A percentile compares a stretch with the other conserved stretches of the same genome.
Evolutionary conservation across 768 basidiomycete genomes (phyloP).

Genomic region (Tylopilus balloui): DNA sequence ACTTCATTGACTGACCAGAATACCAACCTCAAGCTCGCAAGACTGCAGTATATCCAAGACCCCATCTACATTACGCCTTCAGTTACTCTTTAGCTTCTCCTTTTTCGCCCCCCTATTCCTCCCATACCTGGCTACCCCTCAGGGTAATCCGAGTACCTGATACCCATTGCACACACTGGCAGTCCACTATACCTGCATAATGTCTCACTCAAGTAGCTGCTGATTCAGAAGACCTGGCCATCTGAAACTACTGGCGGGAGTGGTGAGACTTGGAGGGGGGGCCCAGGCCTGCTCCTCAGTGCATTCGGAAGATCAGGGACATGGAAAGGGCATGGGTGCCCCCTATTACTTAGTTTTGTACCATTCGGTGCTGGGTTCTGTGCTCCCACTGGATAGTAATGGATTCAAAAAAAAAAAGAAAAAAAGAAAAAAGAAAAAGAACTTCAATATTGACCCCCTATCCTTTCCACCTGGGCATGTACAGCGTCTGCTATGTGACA

Average conservation of each 20-base stretch:
- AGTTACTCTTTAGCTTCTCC: too few relatives aligned
- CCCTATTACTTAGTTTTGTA: not conserved
- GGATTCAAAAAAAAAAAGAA: not conserved
- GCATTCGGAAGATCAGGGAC: not conserved
- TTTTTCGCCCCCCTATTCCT: not conserved
- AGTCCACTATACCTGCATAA: not conserved
- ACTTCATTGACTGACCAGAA: not conserved
- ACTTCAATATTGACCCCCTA: too few relatives aligned
- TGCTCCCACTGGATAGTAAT: not conserved
- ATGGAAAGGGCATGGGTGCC: not conserved
- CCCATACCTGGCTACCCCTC: not conserved
- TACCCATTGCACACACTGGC: not conserved
- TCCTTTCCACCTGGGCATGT: too few relatives aligned
- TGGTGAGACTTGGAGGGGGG: not conserved
- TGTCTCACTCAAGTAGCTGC: not conserved
- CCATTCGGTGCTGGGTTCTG: not conserved
- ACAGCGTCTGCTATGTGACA: too few relatives aligned
- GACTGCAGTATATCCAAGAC: too few relatives aligned
- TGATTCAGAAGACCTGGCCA: not conserved
- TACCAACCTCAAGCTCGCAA: too few relatives aligned
- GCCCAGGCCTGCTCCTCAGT: not conserved
- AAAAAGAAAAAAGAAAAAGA: too few relatives aligned
- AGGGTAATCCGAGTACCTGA: not conserved
- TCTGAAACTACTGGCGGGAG: not conserved
- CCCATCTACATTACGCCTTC: too few relatives aligned